These are phyloP conservation scores for Penicillium sp. DNA, from an alignment of 2,329 filamentous ascomycete species.

Conservation along the genomic window DNA sequence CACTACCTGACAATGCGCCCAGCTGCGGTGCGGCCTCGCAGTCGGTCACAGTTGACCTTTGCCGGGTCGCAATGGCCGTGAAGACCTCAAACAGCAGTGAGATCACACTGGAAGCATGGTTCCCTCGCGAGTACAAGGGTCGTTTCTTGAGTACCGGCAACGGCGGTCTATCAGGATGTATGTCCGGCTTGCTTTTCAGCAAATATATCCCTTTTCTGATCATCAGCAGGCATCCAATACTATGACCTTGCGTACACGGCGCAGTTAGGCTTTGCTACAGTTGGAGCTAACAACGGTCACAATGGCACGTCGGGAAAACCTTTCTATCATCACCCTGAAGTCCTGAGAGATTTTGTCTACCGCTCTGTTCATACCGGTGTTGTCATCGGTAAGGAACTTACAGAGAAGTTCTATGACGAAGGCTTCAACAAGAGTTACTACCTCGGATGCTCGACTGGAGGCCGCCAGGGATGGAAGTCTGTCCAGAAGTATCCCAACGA, in stretches of 20 bases:
- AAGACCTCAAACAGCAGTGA: constrained; percentile 43
- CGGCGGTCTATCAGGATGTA: constrained; percentile 48
- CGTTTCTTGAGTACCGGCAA: constrained; percentile 49
- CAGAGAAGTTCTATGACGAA: constrained; percentile 38
- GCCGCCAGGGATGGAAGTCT: constrained; percentile 47
- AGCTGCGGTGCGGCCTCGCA: constrained; percentile 36
- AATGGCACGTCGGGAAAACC: constrained; percentile 46
- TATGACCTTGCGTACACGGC: constrained; percentile 44
- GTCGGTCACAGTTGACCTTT: constrained; percentile 36
- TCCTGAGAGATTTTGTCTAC: constrained; percentile 49
- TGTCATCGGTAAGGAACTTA: constrained; percentile 41
- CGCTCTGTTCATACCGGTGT: constrained; percentile 42
- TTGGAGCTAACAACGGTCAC: constrained; percentile 51
- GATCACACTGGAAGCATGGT: constrained; percentile 48
- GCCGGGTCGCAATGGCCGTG: constrained; percentile 43
- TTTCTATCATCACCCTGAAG: constrained; percentile 46
- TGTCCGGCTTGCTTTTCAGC: constrained; percentile 10
- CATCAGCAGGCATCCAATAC: constrained; percentile 42
- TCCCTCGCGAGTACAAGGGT: constrained; percentile 45
- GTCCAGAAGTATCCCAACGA: constrained; percentile 45
- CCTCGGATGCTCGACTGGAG: constrained; percentile 48
- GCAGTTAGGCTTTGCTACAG: constrained; percentile 42
- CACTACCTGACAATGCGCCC: constrained; percentile 36
- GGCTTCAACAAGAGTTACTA: constrained; percentile 46
- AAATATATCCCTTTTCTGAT: not conserved